Conservation (phyloP, 73 alveolate species). For the Paraurostyla sp. region DNA sequence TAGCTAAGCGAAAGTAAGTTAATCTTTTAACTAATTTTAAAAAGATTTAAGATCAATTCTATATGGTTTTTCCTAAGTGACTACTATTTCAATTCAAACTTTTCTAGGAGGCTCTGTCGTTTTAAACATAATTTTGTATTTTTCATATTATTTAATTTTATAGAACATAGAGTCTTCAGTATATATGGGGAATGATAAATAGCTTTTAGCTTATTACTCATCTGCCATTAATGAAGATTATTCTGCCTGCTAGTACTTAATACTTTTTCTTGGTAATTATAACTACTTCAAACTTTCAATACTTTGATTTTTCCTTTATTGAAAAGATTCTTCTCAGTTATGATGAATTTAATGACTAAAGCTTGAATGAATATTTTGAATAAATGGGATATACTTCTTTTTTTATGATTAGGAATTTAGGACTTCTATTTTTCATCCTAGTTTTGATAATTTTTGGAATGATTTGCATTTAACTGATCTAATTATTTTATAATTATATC, state of each 20-base stretch:
- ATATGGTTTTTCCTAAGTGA: not conserved
- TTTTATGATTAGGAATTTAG: not conserved
- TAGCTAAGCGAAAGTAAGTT: not conserved
- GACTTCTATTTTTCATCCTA: not conserved
- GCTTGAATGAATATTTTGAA: not conserved
- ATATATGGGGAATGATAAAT: conserved; percentile 25
- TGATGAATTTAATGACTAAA: not conserved
- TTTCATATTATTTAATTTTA: not conserved
- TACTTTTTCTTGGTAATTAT: too few relatives aligned
- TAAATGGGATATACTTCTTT: not conserved
- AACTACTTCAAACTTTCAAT: not conserved
- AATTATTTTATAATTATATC: too few relatives aligned
- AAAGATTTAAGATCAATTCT: too few relatives aligned
- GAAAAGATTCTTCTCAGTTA: not conserved
- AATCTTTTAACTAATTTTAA: not conserved
- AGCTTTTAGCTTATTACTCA: conserved; percentile 1
- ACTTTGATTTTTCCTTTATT: not conserved
- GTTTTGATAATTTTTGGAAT: too few relatives aligned
- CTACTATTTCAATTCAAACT: not conserved
- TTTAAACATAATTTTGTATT: not conserved
- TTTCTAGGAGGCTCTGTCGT: not conserved
- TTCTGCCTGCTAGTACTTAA: not conserved
- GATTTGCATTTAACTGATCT: too few relatives aligned
- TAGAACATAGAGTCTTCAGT: not conserved
- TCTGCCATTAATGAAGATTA: not conserved